These are phyloP conservation scores for Glebionis coronaria DNA, from an alignment of 129 eudicot species.

Conservation along the genomic window DNA sequence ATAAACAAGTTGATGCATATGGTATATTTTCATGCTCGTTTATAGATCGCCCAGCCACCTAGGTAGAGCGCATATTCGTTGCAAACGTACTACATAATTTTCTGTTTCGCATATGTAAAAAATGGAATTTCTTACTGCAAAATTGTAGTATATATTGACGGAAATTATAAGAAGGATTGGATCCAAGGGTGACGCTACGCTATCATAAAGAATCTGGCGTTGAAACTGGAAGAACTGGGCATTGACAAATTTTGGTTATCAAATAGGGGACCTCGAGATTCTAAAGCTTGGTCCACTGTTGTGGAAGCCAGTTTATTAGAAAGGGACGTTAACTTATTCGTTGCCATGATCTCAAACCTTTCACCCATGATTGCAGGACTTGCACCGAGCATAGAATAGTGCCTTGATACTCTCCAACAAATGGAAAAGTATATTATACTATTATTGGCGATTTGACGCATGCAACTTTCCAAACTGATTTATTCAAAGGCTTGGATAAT, in stretches of 20 bases:
- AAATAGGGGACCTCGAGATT: conserved; percentile 2
- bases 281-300: background rate
- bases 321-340: background rate
- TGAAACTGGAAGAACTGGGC: background rate
- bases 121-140: conserved; percentile 6
- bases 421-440: too few species aligned
- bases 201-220: conserved; percentile 19
- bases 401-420: too few species aligned
- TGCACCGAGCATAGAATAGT: too few species aligned
- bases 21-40: conserved; percentile 20
- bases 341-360: too few species aligned
- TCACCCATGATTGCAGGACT: too few species aligned
- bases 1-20: conserved; percentile 42
- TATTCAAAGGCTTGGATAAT: too few species aligned
- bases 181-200: background rate
- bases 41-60: conserved; percentile 4
- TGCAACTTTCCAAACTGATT: too few species aligned
- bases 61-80: conserved; percentile 33
- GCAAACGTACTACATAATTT: conserved; percentile 13
- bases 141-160: conserved; percentile 18
- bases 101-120: conserved; percentile 17
- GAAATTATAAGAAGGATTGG: conserved; percentile 13
- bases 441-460: too few species aligned
- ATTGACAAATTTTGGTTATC: conserved; percentile 17
- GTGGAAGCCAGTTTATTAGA: too few species aligned